These are phyloP conservation scores for Camelina laxa DNA, from an alignment of 345 rosid species.

Conservation along the genomic window DNA sequence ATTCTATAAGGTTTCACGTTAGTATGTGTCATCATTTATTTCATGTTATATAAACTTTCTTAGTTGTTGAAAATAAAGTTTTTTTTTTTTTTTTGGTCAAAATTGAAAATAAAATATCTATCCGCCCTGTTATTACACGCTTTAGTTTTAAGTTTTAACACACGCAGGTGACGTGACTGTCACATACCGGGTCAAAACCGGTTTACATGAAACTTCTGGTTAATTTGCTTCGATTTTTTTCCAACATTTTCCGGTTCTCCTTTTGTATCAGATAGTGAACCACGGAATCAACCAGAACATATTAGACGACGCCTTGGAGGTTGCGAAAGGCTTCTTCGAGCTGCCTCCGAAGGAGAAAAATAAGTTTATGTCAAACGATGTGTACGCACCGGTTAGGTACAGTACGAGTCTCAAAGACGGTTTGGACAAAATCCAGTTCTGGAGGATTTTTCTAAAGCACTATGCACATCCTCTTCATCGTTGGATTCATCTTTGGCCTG, in stretches of 20 bases:
- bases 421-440: constrained; percentile 54
- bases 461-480: constrained; percentile 67
- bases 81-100: too few species aligned
- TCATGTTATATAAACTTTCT: constrained; percentile 3
- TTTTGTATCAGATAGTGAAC: constrained; percentile 54
- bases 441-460: constrained; percentile 77
- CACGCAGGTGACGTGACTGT: constrained; percentile 22
- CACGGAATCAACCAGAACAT: constrained; percentile 58
- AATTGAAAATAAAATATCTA: constrained; percentile 20
- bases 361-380: constrained; percentile 59
- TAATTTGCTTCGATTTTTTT: background rate
- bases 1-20: too few species aligned
- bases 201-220: background rate
- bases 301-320: constrained; percentile 54
- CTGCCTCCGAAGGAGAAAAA: constrained; percentile 53
- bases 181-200: constrained; percentile 15
- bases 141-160: background rate
- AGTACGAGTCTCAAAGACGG: constrained; percentile 64
- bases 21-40: constrained; percentile 1
- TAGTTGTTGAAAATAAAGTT: background rate
- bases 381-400: constrained; percentile 63
- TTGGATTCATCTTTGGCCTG: constrained; percentile 68
- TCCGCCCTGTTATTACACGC: background rate
- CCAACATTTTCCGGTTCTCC: constrained; percentile 28
- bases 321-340: constrained; percentile 53